Conservation (phyloP, 306 rosid genomes). For the Crotalaria pallida region DNA sequence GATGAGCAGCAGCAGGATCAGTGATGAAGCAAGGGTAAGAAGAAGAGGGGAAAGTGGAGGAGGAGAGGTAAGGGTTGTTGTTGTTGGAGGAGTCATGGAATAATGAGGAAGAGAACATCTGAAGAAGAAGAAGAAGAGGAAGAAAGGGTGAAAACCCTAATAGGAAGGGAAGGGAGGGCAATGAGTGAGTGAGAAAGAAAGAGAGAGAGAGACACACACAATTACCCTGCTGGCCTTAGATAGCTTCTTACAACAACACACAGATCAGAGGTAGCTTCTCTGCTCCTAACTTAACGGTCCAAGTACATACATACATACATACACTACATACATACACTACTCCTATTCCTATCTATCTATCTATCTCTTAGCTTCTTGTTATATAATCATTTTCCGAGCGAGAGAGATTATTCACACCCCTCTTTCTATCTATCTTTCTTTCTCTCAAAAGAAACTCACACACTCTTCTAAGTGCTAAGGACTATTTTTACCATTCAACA, state of each 20-base stretch:
- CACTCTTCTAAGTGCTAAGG: slow-evolving; percentile 1
- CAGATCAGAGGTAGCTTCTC: slow-evolving; percentile 42
- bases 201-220: no score
- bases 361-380: no score
- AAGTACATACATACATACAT: no score
- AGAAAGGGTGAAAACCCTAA: slow-evolving; percentile 41
- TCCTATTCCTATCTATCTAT: no score
- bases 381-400: slow-evolving; percentile 33
- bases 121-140: slow-evolving; percentile 17
- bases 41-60: slow-evolving; percentile 33
- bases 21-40: slow-evolving; percentile 18
- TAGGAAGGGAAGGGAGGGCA: no score
- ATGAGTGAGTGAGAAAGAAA: no score
- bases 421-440: slow-evolving; percentile 23
- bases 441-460: slow-evolving; percentile 16
- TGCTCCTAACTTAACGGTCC: slow-evolving; percentile 43
- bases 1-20: background rate
- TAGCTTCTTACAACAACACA: slow-evolving; percentile 20
- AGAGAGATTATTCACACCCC: no score
- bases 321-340: no score
- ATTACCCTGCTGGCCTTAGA: no score
- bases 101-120: slow-evolving; percentile 62
- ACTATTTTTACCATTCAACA: slow-evolving; percentile 4
- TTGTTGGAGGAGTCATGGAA: slow-evolving; percentile 6
- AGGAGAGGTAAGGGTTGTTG: slow-evolving; percentile 37